Base-by-base conservation (phyloP, 148 eudicot species). In the Agrostemma githago region DNA sequence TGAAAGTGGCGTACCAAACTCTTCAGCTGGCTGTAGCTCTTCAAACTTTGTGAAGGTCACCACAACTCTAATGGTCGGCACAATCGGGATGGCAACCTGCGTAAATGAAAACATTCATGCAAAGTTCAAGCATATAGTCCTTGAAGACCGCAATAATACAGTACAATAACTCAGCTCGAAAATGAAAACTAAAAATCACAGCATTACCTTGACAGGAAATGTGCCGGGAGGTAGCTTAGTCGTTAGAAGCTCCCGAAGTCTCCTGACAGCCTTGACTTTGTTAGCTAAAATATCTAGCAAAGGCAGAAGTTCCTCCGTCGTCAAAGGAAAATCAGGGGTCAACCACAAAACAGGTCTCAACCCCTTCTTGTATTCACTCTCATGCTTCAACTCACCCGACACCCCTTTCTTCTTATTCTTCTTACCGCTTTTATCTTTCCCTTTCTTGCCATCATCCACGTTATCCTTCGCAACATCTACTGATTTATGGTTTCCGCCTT, bases 11-110 rank as follows among this genome's bases (percentile, higher is more conserved):
- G 97, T 94, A 11, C 89, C 89, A 80, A 91, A 91, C 72, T 94
- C 98, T 78, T 94, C 98, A 8, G 63, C 11, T 39, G 93, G 83
- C 76, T 86, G 91, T 68, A 91, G 89, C 80, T 94, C 97, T 84
- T 94, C 97, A 48, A 94, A 91, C 76, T 94, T 94, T 14, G 98
- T 94, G 75, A 94, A 94, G 21, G 98, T 94, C 16, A 94, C 87
- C 10, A 94, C 85, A 5, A 94, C 98, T 81, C 97, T 82, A 59
- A 94, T 94, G 12, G 98, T 94, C 59, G 98, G 98, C 44, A 94
- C 98, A 20, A 94, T 86, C 39, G 98, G 97, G 68, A 94, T 89
- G 58, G 98, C 98, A 76, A 91, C 81, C 98, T 94, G 88, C 79
- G 62, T 17, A 80, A 44, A 39, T 34, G 5, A 6, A 68, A 38